Base-by-base conservation (phyloP, 805 yeast genomes). In the Ogataea salicorniae region DNA sequence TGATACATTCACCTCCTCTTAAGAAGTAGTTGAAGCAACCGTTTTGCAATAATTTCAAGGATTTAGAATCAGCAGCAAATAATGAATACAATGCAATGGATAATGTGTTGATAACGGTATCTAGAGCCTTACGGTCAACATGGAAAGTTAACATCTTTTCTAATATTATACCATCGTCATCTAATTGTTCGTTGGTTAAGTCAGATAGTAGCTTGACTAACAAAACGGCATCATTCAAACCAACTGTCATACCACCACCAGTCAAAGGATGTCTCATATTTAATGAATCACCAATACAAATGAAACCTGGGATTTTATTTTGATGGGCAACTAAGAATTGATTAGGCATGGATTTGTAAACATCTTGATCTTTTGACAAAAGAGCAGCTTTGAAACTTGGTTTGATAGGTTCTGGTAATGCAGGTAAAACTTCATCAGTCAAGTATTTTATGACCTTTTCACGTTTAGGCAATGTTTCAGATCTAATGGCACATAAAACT, bases 181-280 rank as follows among this genome's bases (percentile, higher is more conserved):
- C 62, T 42, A 94, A 74, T 45, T 77, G 79, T 6, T 74, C 75
- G 13, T 81, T 77, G 2, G 70, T 59, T 45, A 75, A 59, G 46
- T 84, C 79, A 8, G 79, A 72, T 45, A 94, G 72, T 37, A 87
- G 67, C 55, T 77, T 75, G 17, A 87, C 80, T 41, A 90, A 73
- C 34, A 86, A 63, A 0, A 77, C 84, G 4, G 88, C 87, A 66
- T 94, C 99, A 62, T 83, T 87, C 50, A 94, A 72, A 2, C 97
- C 97, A 39, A 94, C 99, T 23, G 98, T 90, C 99, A 94, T 94
- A 51, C 99, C 99, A 54, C 99, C 99, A 45, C 99, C 99, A 1
- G 98, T 94, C 51, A 94, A 77, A 26, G 99, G 99, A 65, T 94
- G 99, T 64, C 99, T 79, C 97, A 94, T 94, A 66, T 94, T 94